Evolutionary conservation across 2,329 filamentous ascomycete species (phyloP).

Genomic region (Seiridium unicorne): DNA sequence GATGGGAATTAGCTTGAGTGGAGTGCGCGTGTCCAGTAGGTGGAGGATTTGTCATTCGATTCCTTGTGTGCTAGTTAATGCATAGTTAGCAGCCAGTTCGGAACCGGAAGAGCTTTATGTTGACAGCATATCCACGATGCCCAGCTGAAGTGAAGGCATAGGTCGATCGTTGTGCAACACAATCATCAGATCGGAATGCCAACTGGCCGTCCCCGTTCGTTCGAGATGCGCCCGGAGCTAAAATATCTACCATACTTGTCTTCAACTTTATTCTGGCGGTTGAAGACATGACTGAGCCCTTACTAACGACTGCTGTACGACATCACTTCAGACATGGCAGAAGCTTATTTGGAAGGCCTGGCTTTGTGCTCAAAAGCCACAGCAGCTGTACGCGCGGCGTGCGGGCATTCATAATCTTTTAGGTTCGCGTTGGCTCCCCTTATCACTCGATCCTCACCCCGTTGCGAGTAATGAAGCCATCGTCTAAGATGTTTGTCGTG

Average conservation of each 20-base stretch:
- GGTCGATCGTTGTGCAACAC: too few relatives aligned
- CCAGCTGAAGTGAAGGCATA: too few relatives aligned
- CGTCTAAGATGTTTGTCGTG: too few relatives aligned
- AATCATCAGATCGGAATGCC: too few relatives aligned
- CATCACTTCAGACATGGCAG: background rate
- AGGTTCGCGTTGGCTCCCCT: too few relatives aligned
- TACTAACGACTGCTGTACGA: background rate
- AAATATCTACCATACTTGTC: background rate
- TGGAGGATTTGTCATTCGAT: background rate
- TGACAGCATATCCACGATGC: too few relatives aligned
- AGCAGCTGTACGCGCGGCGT: background rate
- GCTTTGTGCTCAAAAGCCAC: background rate
- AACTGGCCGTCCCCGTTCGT: background rate
- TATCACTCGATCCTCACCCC: too few relatives aligned
- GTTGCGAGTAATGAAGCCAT: too few relatives aligned
- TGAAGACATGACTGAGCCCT: background rate
- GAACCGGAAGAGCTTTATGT: too few relatives aligned
- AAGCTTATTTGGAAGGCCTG: background rate
- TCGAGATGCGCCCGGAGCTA: background rate
- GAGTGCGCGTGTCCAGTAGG: background rate
- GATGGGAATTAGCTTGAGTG: conserved; percentile 27
- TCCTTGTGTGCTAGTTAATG: too few relatives aligned
- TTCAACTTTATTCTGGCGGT: background rate
- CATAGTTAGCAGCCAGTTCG: too few relatives aligned
- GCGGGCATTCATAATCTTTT: too few relatives aligned